These are phyloP conservation scores for Cryptococcus sp. DNA, from an alignment of 1,284 basidiomycete species.

Conservation along the genomic window DNA sequence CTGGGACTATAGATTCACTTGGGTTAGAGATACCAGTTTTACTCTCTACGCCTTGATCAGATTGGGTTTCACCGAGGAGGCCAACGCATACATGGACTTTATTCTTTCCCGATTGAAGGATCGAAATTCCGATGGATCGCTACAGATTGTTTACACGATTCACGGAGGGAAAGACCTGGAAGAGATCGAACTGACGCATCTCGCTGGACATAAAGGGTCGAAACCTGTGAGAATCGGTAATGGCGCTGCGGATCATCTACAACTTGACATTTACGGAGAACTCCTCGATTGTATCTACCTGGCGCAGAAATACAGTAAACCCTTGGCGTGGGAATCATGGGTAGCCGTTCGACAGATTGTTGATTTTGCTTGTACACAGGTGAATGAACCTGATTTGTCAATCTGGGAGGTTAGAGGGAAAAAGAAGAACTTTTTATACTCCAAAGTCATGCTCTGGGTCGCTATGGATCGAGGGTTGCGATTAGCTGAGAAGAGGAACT, in stretches of 20 bases:
- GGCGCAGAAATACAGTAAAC: constrained; percentile 68
- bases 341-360: constrained; percentile 52
- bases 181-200: constrained; percentile 73
- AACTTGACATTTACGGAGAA: constrained; percentile 87
- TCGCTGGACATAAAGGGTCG: constrained; percentile 76
- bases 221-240: constrained; percentile 68
- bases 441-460: constrained; percentile 92
- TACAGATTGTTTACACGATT: constrained; percentile 66
- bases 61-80: constrained; percentile 81
- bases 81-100: constrained; percentile 71
- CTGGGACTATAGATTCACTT: constrained; percentile 57
- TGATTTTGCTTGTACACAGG: constrained; percentile 42
- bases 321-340: constrained; percentile 64
- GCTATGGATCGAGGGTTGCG: constrained; percentile 86
- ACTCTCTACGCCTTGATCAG: constrained; percentile 86
- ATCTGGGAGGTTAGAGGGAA: constrained; percentile 70
- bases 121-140: constrained; percentile 77
- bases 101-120: constrained; percentile 74
- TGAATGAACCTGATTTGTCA: constrained; percentile 49
- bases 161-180: constrained; percentile 65
- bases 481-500: constrained; percentile 76
- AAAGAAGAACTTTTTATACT: constrained; percentile 80
- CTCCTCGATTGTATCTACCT: constrained; percentile 89
- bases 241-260: constrained; percentile 81
- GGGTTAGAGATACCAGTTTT: constrained; percentile 84